A percentile compares a stretch with the other conserved stretches of the same genome.
These are phyloP conservation scores for Cladophialophora yegresii DNA, from an alignment of 2,329 filamentous ascomycete genomes.

Conservation along the genomic window DNA sequence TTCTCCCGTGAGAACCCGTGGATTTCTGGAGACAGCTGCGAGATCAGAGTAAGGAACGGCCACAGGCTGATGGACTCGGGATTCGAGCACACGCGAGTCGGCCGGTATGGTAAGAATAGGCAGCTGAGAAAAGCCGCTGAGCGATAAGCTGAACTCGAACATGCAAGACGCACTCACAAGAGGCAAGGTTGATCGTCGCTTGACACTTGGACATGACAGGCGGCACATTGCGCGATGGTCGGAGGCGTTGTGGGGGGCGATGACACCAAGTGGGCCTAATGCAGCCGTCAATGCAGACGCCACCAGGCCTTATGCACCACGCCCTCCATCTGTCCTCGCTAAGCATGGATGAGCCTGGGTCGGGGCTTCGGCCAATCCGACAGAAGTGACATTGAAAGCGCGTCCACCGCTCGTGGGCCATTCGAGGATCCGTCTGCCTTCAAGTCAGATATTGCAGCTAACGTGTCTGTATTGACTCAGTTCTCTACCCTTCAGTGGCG, in stretches of 20 bases:
- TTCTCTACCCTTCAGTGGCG: background rate
- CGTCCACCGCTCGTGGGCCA: background rate
- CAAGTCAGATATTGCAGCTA: background rate
- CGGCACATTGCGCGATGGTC: slow-evolving; percentile 16
- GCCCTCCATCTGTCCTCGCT: slow-evolving; percentile 11
- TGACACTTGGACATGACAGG: background rate
- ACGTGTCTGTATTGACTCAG: background rate
- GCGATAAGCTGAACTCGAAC: slow-evolving; percentile 18
- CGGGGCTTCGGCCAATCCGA: slow-evolving; percentile 13
- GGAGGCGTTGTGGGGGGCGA: slow-evolving; percentile 18
- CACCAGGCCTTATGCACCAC: slow-evolving; percentile 13
- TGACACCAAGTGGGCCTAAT: slow-evolving; percentile 16
- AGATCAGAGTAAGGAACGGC: background rate
- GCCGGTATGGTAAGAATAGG: slow-evolving; percentile 11
- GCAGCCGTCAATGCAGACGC: slow-evolving; percentile 10
- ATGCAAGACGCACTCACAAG: slow-evolving; percentile 7
- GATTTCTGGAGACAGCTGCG: background rate
- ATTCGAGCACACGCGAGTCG: slow-evolving; percentile 10
- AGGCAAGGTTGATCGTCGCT: background rate
- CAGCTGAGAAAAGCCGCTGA: slow-evolving; percentile 12
- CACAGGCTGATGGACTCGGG: slow-evolving; percentile 8
- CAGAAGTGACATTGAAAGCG: slow-evolving; percentile 2
- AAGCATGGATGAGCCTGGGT: slow-evolving; percentile 16
- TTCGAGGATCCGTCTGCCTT: slow-evolving; percentile 7
- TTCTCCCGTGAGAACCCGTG: background rate